A percentile compares a stretch with the other conserved stretches of the same genome.
These are phyloP conservation scores for Nepenthes alata DNA, from an alignment of 179 eudicot species.

Conservation along the genomic window DNA sequence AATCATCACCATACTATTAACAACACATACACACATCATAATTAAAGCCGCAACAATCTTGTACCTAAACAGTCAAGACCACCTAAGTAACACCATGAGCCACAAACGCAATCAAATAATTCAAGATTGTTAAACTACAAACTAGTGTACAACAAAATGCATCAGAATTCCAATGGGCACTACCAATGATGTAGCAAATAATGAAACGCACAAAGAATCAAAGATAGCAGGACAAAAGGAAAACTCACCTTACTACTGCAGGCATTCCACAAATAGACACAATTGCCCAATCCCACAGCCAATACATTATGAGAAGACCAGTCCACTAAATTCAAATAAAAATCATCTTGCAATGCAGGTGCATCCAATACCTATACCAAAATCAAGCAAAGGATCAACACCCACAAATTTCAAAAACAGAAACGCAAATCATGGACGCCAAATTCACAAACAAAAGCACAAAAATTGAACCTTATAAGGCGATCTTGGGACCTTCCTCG, in stretches of 20 bases:
- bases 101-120: background rate
- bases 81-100: background rate
- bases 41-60: too few relatives aligned
- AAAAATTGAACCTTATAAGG: constrained; percentile 6
- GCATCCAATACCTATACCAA: constrained; percentile 80
- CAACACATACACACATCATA: background rate
- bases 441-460: background rate
- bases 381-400: background rate
- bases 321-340: constrained; percentile 85
- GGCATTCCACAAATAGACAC: constrained; percentile 95
- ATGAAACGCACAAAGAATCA: background rate
- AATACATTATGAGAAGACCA: constrained; percentile 88
- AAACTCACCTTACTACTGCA: constrained; percentile 74
- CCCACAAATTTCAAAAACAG: background rate
- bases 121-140: background rate
- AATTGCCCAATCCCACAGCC: constrained; percentile 83
- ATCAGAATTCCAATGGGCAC: too few relatives aligned
- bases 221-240: background rate
- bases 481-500: constrained; percentile 8
- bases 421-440: background rate
- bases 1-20: background rate
- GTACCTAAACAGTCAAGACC: background rate
- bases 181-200: too few relatives aligned
- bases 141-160: background rate
- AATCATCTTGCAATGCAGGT: constrained; percentile 95